Conservation (phyloP, 2,329 filamentous ascomycete genomes). For the Cladosporium sp. region DNA sequence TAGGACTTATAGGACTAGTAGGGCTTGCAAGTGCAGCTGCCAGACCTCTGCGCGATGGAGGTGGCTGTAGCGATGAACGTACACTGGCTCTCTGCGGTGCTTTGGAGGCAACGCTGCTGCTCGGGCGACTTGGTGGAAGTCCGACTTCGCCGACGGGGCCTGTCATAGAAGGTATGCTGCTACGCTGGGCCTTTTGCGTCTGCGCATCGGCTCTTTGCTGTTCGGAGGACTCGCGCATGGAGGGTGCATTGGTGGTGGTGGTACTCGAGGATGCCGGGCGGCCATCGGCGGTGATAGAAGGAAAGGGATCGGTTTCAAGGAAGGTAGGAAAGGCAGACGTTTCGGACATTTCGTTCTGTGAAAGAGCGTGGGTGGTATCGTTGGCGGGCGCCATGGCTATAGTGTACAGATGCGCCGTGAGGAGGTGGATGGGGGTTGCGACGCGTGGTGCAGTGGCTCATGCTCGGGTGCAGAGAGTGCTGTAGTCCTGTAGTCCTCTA, state of each 20-base stretch:
- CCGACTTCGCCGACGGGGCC: slow-evolving; percentile 50
- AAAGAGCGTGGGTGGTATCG: slow-evolving; percentile 10
- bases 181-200: slow-evolving; percentile 20
- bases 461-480: not conserved
- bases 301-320: slow-evolving; percentile 32
- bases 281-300: slow-evolving; percentile 20
- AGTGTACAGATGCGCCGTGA: slow-evolving; percentile 5
- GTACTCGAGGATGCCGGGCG: slow-evolving; percentile 26
- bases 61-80: slow-evolving; percentile 22
- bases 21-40: slow-evolving; percentile 20
- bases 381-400: slow-evolving; percentile 10
- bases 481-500: slow-evolving; percentile 6
- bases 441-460: not conserved
- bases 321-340: slow-evolving; percentile 30
- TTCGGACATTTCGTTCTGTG: slow-evolving; percentile 5
- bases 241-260: slow-evolving; percentile 26
- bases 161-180: slow-evolving; percentile 38
- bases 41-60: slow-evolving; percentile 26
- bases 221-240: slow-evolving; percentile 22
- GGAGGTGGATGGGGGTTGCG: not conserved
- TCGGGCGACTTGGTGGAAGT: slow-evolving; percentile 49
- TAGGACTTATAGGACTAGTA: slow-evolving; percentile 10
- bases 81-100: slow-evolving; percentile 19
- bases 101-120: slow-evolving; percentile 39
- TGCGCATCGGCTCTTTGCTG: slow-evolving; percentile 23